phyloP scores from a whole-genome alignment of 306 rosid genomes.

The Abrus pulchellus region DNA sequence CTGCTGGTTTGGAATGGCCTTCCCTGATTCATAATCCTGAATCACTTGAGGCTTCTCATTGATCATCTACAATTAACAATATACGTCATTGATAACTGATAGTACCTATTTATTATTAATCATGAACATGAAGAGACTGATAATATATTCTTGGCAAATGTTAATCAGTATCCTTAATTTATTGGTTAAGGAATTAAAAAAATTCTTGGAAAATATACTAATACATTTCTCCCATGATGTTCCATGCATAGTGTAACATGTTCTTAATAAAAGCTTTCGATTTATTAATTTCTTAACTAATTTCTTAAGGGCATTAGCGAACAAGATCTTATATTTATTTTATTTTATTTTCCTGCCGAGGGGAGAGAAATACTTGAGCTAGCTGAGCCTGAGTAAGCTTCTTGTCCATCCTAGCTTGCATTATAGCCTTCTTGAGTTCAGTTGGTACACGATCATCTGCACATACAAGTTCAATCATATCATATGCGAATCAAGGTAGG shows the following conservation, averaged over 20 bases:
- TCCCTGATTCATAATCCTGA: slow-evolving; percentile 90
- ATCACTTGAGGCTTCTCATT: slow-evolving; percentile 94
- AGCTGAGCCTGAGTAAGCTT: slow-evolving; percentile 55
- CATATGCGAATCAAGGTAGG: not conserved
- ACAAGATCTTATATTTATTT: no score
- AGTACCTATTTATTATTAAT: not conserved
- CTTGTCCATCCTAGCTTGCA: slow-evolving; percentile 56
- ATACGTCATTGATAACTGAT: not conserved
- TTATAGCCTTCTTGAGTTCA: slow-evolving; percentile 55
- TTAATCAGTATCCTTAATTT: no score
- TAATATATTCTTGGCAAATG: not conserved
- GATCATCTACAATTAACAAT: slow-evolving; percentile 61
- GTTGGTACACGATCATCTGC: slow-evolving; percentile 60
- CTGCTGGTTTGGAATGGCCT: slow-evolving; percentile 93
- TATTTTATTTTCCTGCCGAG: not conserved
- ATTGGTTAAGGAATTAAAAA: no score
- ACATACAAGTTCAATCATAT: slow-evolving; percentile 29
- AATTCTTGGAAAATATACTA: no score
- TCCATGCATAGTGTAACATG: no score
- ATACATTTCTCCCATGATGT: no score
- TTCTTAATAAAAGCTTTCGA: no score
- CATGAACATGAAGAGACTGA: not conserved
- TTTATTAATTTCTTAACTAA: no score
- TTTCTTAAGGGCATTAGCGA: no score
- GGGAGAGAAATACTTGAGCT: slow-evolving; percentile 43